Evolutionary conservation across 768 basidiomycete genomes (phyloP), one percentile per base, ranked within the genome.

Genomic region (Crassisporium funariophilum): DNA sequence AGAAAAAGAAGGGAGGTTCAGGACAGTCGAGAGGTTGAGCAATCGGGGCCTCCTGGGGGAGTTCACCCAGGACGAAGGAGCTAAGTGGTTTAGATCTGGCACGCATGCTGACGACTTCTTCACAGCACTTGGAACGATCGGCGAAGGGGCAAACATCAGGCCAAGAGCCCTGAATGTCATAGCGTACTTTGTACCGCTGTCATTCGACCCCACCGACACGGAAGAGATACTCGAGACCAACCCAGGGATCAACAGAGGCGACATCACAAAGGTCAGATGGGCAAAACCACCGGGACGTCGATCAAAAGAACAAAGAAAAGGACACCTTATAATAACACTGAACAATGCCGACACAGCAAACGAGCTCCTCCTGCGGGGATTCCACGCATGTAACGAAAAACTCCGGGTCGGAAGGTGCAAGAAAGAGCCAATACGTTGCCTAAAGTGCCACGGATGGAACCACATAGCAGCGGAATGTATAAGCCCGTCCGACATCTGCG

Each of bases 371-470:
- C 7, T 13, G 7, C 8, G 13, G 27, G 27, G 27, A 7, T 13
- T 29, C 8, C 8, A 7, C 7, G 13, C 13, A 29, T 29, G 27
- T 29, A 29, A 29, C 27, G 13, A 13, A 7, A 13, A 29, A 13
- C 13, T 29, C 13, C 27, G 13, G 27, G n/a, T 29, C 27, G 7
- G 8, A 29, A 29, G 13, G n/a, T 29, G 13, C 27, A 29, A 29
- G 13, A 42, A 47, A 31, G 52, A 57, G 25, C 52, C 47, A 0
- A 35, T 46, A 1, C 3, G 46, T 3, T 59, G 55, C 38, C 46
- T 52, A 33, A 59, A 59, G 22, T 59, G 58, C 42, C 55, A 59
- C 10, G 35, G 31, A 2, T 56, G 36, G 17, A 44, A 46, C 16
- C 58, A 59, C 42, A 15, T 54, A 0, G 58, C 55, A 10, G 15